A percentile compares a stretch with the other conserved stretches of the same genome.
phyloP scores from a whole-genome alignment of 2,329 filamentous ascomycete genomes.

The Cladosporium sp. region DNA sequence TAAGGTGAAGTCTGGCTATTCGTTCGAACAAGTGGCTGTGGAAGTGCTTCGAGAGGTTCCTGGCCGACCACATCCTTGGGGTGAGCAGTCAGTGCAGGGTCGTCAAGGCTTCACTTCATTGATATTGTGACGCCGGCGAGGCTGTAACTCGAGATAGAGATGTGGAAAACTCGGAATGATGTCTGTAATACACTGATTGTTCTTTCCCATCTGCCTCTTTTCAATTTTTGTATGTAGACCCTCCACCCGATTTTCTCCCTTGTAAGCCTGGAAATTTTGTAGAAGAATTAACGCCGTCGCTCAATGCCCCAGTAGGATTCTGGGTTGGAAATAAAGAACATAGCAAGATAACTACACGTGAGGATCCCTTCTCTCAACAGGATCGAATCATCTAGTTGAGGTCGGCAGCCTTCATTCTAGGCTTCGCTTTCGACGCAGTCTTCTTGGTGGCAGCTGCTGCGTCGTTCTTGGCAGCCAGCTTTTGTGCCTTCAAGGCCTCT shows the following conservation, averaged over 20 bases:
- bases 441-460: constrained; percentile 20
- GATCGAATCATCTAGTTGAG: constrained; percentile 21
- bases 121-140: neutral
- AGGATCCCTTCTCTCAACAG: neutral
- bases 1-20: neutral
- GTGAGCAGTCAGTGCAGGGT: neutral
- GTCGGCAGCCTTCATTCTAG: constrained; percentile 29
- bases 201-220: neutral
- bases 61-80: no score
- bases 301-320: constrained; percentile 15
- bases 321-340: constrained; percentile 10
- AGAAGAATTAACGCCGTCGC: constrained; percentile 19
- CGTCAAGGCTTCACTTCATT: neutral
- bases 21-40: neutral
- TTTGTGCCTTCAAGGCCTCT: constrained; percentile 25
- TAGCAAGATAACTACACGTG: constrained; percentile 11
- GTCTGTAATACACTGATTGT: neutral
- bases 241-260: neutral
- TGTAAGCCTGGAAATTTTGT: neutral
- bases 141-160: neutral
- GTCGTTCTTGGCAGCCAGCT: constrained; percentile 22
- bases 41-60: neutral
- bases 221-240: constrained; percentile 1
- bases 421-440: constrained; percentile 21
- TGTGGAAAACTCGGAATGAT: neutral